Base-by-base conservation (phyloP, 805 yeast species). In the Metschnikowia similis region DNA sequence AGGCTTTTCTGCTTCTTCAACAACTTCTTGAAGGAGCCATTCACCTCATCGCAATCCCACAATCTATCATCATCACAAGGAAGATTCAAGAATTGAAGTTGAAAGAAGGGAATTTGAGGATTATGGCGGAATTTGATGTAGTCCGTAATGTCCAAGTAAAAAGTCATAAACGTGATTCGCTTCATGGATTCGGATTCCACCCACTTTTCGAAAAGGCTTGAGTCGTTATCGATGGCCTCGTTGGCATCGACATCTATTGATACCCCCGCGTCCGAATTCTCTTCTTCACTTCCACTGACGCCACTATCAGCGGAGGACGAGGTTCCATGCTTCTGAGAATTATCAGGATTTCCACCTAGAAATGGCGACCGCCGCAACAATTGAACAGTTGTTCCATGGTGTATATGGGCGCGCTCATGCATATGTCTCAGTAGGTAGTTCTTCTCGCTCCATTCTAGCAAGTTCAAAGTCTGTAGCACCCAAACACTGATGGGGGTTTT, bases 331-430 rank as follows among this genome's bases (percentile, higher is more conserved):
- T 57, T 64, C 14, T 57, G 67, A 48, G 55, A 56, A 41, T 57
- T 67, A 41, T 63, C 66, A 0, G 89, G 87, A 49, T 85, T 81
- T 0, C 90, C 90, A 11, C 90, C 90, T 32, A 89, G 66, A 0
- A 86, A 79, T 1, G 95, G 89, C 0, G 89, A 81, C 57, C 96
- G 73, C 56, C 95, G 70, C 45, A 89, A 67, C 39, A 89, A 67
- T 65, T 89, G 96, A 37, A 88, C 83, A 0, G 91, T 83, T 0
- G 96, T 85, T 4, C 94, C 96, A 64, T 89, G 96, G 62, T 89
- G 96, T 17, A 89, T 70, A 65, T 85, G 92, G 0, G 89, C 87
- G 43, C 96, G 67, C 66, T 89, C 96, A 63, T 89, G 96, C 58
- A 87, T 66, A 37, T 70, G 69, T 57, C 96, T 70, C 41, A 80